Evolutionary conservation across 495 filamentous ascomycete genomes (phyloP), one percentile per base, ranked within the genome.

Genomic region (Letharia columbiana): DNA sequence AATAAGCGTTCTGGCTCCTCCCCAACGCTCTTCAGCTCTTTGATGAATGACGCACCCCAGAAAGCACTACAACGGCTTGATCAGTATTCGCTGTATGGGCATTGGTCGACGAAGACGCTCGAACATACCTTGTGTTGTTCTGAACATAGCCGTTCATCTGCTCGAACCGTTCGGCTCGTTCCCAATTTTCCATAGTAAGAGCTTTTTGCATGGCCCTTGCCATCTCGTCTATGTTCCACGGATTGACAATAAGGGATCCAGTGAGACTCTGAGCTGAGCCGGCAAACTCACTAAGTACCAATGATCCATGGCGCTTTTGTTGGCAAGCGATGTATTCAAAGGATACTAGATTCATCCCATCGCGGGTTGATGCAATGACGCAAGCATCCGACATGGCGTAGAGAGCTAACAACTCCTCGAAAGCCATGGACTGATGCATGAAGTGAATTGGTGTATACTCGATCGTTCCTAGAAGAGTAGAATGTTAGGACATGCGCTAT

Each of bases 271-370:
- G 87, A 0, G 93, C 91, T 1, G 93, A 91, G 3, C 93, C 93
- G 0, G 92, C 89, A 71, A 96, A 96, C 72, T 96, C 92, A 59
- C 91, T 96, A 13, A 98, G 82, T 33, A 96, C 89, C 81, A 98
- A 88, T 7, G 91, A 88, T 10, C 93, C 93, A 71, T 95, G 88
- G 13, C 87, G 83, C 68, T 92, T 82, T 66, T 88, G 79, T 72
- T 96, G 93, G 42, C 88, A 91, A 4, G 93, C 92, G 60, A 96
- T 91, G 76, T 96, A 98, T 75, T 98, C 93, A 77, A 92, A 96
- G 33, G 90, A 91, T 35, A 98, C 93, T 13, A 96, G 84, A 73
- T 98, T 98, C 93, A 98, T 96, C 66, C 93, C 93, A 72, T 96
- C 93, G n/a, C 92, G 83, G 2, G 89, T 95, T 0, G 91, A 96